Conservation (phyloP, 2,329 filamentous ascomycete species). For the Colletotrichum sp. region DNA sequence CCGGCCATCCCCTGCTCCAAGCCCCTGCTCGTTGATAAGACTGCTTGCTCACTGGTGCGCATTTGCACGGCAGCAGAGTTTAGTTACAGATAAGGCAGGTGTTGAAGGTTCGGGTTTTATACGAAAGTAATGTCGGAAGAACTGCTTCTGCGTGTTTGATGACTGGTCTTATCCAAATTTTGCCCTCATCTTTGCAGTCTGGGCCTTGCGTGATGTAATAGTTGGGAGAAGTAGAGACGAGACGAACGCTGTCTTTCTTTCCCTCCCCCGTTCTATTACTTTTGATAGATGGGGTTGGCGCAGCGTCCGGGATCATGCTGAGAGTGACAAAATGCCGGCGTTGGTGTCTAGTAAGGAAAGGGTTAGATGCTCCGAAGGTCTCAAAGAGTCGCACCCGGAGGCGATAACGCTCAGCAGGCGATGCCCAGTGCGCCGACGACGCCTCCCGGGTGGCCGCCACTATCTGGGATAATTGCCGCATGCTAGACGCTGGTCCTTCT, state of each 20-base stretch:
- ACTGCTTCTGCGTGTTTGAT: not conserved
- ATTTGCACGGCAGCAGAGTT: not conserved
- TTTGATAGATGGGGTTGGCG: not conserved
- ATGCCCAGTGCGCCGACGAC: not conserved
- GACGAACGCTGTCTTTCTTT: not conserved
- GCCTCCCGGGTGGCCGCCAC: not conserved
- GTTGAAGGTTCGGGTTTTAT: not conserved
- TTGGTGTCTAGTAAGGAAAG: not conserved
- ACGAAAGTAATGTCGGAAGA: not conserved
- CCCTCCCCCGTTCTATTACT: not conserved
- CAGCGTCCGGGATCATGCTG: not conserved
- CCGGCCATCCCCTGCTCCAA: not conserved
- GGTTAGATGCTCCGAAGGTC: not conserved
- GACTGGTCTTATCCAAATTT: not conserved
- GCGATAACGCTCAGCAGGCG: not conserved
- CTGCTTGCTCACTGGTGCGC: not conserved
- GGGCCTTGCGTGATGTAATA: not conserved
- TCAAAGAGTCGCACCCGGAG: not conserved
- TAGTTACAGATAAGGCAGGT: not conserved
- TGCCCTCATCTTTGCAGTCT: not conserved
- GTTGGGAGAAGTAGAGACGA: not conserved
- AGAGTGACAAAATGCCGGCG: not conserved
- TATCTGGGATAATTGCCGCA: constrained; percentile 1
- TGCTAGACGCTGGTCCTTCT: not conserved
- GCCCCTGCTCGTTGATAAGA: constrained; percentile 1